These are phyloP conservation scores for Penicillium egyptiacum DNA, from an alignment of 495 filamentous ascomycete genomes.

Conservation along the genomic window DNA sequence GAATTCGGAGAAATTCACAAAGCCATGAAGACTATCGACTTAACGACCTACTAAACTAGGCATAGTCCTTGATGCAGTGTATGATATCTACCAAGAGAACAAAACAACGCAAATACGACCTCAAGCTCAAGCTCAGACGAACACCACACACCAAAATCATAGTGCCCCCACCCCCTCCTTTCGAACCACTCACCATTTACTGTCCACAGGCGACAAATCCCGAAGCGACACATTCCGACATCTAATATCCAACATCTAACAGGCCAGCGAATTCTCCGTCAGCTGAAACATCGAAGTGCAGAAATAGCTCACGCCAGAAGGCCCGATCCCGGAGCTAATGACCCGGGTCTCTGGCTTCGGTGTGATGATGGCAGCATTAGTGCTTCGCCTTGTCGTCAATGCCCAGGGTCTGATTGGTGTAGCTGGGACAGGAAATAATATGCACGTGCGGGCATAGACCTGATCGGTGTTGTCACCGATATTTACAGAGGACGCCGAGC, in stretches of 20 bases:
- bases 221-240: neutral
- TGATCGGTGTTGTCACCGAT: slow-evolving; percentile 5
- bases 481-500: neutral
- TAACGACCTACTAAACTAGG: neutral
- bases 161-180: neutral
- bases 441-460: neutral
- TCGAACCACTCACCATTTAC: neutral
- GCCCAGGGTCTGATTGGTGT: slow-evolving; percentile 18
- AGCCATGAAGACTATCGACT: neutral
- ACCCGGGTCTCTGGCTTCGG: slow-evolving; percentile 21
- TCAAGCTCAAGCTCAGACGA: neutral
- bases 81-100: neutral
- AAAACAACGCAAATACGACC: neutral
- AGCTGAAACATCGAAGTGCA: neutral
- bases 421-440: neutral
- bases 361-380: slow-evolving; percentile 28
- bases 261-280: neutral
- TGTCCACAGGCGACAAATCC: neutral
- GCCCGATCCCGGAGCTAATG: slow-evolving; percentile 17
- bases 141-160: neutral
- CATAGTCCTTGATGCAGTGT: neutral
- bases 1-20: slow-evolving; percentile 13
- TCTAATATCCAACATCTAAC: neutral
- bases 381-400: slow-evolving; percentile 15
- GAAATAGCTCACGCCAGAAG: slow-evolving; percentile 9